These are phyloP conservation scores for Dictyophora rubrovolvata DNA, from an alignment of 768 basidiomycete species.

Conservation along the genomic window DNA sequence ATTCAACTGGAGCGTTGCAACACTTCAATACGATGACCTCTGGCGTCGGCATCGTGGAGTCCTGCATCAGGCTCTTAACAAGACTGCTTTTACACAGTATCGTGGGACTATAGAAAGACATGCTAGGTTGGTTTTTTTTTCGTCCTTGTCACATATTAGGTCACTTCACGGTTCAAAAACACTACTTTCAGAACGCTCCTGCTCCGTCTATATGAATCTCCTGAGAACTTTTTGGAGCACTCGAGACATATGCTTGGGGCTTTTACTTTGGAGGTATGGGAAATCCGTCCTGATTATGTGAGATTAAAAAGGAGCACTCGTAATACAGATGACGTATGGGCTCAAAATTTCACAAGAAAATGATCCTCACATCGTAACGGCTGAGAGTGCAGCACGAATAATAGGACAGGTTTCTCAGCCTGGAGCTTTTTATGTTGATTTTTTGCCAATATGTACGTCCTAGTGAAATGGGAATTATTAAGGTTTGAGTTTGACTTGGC, in stretches of 20 bases:
- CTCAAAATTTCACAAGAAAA: neutral
- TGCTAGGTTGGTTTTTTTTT: slow-evolving; percentile 2
- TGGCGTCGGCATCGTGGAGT: slow-evolving; percentile 9
- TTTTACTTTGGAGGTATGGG: neutral
- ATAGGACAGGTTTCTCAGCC: neutral
- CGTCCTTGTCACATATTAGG: neutral
- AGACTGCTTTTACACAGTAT: slow-evolving; percentile 22
- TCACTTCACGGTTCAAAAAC: neutral
- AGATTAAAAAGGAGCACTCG: neutral
- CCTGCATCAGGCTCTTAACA: slow-evolving; percentile 17
- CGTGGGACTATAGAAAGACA: slow-evolving; percentile 23
- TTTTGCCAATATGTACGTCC: neutral
- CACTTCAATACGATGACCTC: slow-evolving; percentile 6
- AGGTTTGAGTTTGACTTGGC: neutral
- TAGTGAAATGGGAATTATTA: too few species aligned
- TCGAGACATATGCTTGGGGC: neutral
- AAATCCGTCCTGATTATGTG: neutral
- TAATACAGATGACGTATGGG: neutral
- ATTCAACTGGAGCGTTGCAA: slow-evolving; percentile 3
- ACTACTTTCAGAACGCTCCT: slow-evolving; percentile 23
- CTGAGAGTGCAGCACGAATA: neutral
- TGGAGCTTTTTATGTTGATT: slow-evolving; percentile 4
- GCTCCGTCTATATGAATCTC: slow-evolving; percentile 32
- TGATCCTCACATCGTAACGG: neutral
- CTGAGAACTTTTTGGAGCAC: slow-evolving; percentile 24